Evolutionary conservation across 2,329 filamentous ascomycete genomes (phyloP), one percentile per base, ranked within the genome.

Genomic region (Ilyonectria robusta): DNA sequence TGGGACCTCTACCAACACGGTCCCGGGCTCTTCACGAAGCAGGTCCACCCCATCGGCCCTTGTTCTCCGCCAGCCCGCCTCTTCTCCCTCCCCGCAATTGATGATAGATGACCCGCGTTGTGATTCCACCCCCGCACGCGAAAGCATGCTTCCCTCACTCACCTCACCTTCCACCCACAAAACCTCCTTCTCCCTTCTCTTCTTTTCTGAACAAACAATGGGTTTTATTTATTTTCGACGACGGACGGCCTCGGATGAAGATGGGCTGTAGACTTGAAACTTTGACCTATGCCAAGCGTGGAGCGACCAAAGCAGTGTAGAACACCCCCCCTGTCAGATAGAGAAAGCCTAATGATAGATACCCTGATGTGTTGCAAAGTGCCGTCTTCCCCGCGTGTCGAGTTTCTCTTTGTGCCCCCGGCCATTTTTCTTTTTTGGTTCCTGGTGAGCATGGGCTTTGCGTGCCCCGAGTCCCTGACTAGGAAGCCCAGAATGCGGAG

Each of bases 341-440:
- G 62, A 65, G 56, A 56, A 65, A 54, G 26, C 62, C 57, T 65
- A 65, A 65, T 65, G 62, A 65, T 56, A 65, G 62, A 65, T 65
- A 65, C 62, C 62, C 62, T 65, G 57, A 65, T 60, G 62, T 65
- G 62, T 65, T 65, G 62, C 46, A 57, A 29, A 33, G 33, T 40
- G 23, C 46, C n/a, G 51, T 8, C 37, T n/a, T 65, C 23, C 37
- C 15, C 26, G 47, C 47, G 26, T n/a, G 21, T 21, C 8, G 26
- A 51, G 17, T 23, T 35, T 23, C 13, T 9, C 8, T 31, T 7
- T 19, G 19, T 44, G 33, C 26, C 56, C 51, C 44, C n/a, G 40
- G 31, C 10, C 21, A 35, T 47, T 29, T 47, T 31, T 37, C 9
- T 10, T 48, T 21, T 21, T 21, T 19, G 46, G 33, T 23, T 29